A percentile compares a stretch with the other conserved stretches of the same genome.
These are phyloP conservation scores for Pichia sp. DNA, from an alignment of 1,139 yeast genomes.

Conservation along the genomic window DNA sequence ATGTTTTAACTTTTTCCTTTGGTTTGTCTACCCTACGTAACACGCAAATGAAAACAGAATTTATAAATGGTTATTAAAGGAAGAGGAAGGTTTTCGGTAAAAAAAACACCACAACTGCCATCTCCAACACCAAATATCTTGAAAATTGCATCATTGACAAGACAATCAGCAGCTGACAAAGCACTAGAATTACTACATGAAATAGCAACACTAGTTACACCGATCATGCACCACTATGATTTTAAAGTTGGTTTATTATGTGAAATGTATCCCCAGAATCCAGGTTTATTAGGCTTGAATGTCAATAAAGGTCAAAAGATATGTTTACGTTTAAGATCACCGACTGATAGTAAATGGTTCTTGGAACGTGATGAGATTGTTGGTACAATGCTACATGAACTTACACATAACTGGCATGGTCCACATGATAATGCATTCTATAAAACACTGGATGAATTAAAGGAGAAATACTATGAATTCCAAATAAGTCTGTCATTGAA, in stretches of 20 bases:
- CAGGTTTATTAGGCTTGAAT: conserved; percentile 68
- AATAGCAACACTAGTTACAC: conserved; percentile 58
- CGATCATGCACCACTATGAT: conserved; percentile 63
- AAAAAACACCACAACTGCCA: conserved; percentile 19
- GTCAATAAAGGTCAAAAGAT: conserved; percentile 80
- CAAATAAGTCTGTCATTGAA: conserved; percentile 39
- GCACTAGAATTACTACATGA: conserved; percentile 56
- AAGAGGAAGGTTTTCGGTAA: conserved; percentile 12
- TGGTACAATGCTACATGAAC: conserved; percentile 85
- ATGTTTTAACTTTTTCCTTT: no score
- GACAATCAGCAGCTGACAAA: conserved; percentile 46
- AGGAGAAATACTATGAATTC: conserved; percentile 49
- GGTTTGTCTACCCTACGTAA: not conserved
- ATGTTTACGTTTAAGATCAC: conserved; percentile 60
- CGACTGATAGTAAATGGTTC: conserved; percentile 50
- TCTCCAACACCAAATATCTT: conserved; percentile 45
- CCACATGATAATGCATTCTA: conserved; percentile 77
- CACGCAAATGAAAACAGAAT: not conserved
- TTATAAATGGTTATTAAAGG: conserved; percentile 21
- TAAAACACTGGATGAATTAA: conserved; percentile 53
- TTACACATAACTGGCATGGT: conserved; percentile 73
- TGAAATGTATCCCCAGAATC: conserved; percentile 79
- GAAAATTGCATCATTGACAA: conserved; percentile 51
- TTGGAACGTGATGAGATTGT: conserved; percentile 60
- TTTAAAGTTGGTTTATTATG: conserved; percentile 63